Evolutionary conservation across 345 rosid species (phyloP), one percentile per base, ranked within the genome.

Genomic region (Heritiera littoralis): DNA sequence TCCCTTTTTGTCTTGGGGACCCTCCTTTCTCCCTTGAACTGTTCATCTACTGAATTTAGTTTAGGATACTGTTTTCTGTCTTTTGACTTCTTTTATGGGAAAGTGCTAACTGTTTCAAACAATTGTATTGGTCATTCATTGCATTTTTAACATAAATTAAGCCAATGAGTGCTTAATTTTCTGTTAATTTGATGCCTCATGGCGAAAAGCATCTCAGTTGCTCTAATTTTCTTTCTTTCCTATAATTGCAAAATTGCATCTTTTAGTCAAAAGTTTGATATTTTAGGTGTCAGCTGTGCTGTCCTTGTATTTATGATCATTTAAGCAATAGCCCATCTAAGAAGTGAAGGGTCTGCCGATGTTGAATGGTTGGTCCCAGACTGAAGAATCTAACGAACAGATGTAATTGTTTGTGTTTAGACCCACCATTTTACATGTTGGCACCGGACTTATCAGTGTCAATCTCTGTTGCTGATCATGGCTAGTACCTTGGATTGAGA

Each of bases 281-380:
- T 12, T 73, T 55, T 18, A 55, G 61, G 35, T 55, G 49, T 38
- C 51, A 70, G 70, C 60, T 65, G 66, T 80, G n/a, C 59, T 78
- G 49, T 69, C 9, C 55, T 77, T 61, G 11, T 46, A 67, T 74
- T 66, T 80, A 74, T 79, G 77, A 55, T 76, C 66, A 74, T 70
- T 74, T 70, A 78, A 72, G 75, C 76, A 78, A 51, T 80, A 82
- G 64, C 79, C 79, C 85, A 49, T 69, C 54, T 46, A 54, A 55
- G 69, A 76, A 70, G 75, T 72, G 73, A 78, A 65, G 64, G 64
- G 14, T 79, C 78, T 65, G 14, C 61, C 9, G 60, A 32, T 30
- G 75, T 80, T 83, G 82, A 88, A 77, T 10, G 80, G 77, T 63
- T 81, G 83, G 86, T 76, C 77, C 77, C 76, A 60, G 66, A 45